A percentile compares a stretch with the other conserved stretches of the same genome.
phyloP scores from a whole-genome alignment of 257 asterid genomes.

The Solanum chilense region DNA sequence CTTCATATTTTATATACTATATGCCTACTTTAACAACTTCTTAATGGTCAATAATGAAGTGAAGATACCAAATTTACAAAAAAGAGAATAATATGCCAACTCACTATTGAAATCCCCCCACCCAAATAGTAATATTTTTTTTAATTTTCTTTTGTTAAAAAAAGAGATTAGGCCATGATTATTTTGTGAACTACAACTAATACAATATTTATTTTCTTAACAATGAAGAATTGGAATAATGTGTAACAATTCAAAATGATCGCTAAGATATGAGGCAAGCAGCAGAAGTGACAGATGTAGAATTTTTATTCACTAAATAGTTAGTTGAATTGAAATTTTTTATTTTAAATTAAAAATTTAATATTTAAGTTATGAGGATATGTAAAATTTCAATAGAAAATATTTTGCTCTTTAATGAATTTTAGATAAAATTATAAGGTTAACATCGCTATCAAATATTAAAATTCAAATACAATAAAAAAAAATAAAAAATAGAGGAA shows the following conservation, averaged over 20 bases:
- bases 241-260: slow-evolving; percentile 32
- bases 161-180: neutral
- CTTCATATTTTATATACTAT: neutral
- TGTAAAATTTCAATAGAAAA: neutral
- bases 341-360: neutral
- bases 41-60: slow-evolving; percentile 4
- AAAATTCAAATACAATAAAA: neutral
- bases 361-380: neutral
- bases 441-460: neutral
- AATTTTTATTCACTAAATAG: rapidly evolving
- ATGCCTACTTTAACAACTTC: slow-evolving; percentile 1
- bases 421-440: neutral
- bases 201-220: neutral
- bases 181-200: neutral
- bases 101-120: slow-evolving; percentile 2
- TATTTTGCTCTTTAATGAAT: neutral
- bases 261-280: neutral
- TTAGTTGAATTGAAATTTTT: neutral
- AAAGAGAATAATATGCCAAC: slow-evolving; percentile 28
- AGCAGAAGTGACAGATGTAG: rapidly evolving
- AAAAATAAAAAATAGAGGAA: neutral
- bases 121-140: neutral
- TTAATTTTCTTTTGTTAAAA: neutral
- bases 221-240: neutral
- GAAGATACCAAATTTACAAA: slow-evolving; percentile 3